Base-by-base conservation (phyloP, 2,329 filamentous ascomycete genomes). In the Paraphaeosphaeria sporulosa region DNA sequence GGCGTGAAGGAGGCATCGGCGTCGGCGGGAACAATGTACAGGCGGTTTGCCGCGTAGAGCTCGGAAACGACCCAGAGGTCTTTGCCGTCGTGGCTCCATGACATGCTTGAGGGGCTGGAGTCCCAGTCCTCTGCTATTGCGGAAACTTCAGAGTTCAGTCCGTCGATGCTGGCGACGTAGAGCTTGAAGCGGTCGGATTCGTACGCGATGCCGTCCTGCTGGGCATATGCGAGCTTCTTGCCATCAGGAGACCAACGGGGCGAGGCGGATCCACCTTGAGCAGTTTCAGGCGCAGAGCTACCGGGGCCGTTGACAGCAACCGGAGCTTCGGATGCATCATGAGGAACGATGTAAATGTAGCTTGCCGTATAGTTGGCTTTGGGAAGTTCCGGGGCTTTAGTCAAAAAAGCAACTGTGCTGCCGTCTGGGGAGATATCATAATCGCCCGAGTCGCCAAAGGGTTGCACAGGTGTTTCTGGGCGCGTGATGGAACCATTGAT, bases 311-410 rank as follows among this genome's bases (percentile, higher is more conserved):
- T 75, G 58, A 77, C 58, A 1, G 71, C 58, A 6, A 75, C 73
- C 15, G 75, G 68, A 6, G 69, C 68, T 46, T 70, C 64, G 67
- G 90, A 93, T 13, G 85, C 87, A 57, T 84, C 82, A 47, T 94
- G 81, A 0, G 89, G 86, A 1, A 91, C 84, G 48, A 90, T 86
- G 77, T 95, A 96, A 43, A 96, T 85, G 72, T 95, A 91, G 10
- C 90, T 90, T 67, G 94, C 94, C 8, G 93, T 96, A 77, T 90
- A 88, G 64, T 91, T 86, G 0, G 91, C 90, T 9, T 87, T 88
- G 66, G 90, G 87, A 13, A 93, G 78, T 17, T 87, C 81, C 0
- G 91, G 91, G 66, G 93, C 91, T 68, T 92, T 92, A 23, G 90
- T 86, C 23, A 93, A 86, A 71, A 94, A 94, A n/a, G 74, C 74